Evolutionary conservation across 2,329 filamentous ascomycete species (phyloP).

Genomic region (Penicillium sp.): DNA sequence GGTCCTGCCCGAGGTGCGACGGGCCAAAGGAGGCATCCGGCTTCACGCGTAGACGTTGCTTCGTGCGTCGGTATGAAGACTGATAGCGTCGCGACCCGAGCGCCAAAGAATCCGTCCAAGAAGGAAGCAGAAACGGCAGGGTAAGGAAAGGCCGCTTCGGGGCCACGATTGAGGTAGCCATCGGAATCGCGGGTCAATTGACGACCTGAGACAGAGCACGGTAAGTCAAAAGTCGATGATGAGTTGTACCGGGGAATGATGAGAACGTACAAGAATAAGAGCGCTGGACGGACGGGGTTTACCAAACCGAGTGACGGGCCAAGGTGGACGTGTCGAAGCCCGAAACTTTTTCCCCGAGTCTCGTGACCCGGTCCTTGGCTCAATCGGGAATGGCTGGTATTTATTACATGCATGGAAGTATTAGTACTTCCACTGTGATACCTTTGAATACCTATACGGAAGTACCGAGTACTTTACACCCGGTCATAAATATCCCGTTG

Average conservation of each 20-base stretch:
- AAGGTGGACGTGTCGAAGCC: slow-evolving; percentile 11
- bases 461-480: slow-evolving; percentile 5
- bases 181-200: slow-evolving; percentile 13
- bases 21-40: slow-evolving; percentile 50
- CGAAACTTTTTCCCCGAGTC: slow-evolving; percentile 23
- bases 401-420: slow-evolving; percentile 1
- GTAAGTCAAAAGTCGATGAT: not conserved
- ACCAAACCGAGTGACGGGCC: not conserved
- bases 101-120: slow-evolving; percentile 32
- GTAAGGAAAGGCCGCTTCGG: slow-evolving; percentile 34
- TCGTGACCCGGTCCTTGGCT: slow-evolving; percentile 16
- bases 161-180: slow-evolving; percentile 30
- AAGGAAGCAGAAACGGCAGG: slow-evolving; percentile 40
- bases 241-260: not conserved
- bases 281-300: not conserved
- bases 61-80: slow-evolving; percentile 49
- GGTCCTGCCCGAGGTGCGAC: slow-evolving; percentile 43
- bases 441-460: not conserved
- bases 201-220: not conserved
- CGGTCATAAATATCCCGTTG: slow-evolving; percentile 6
- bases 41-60: slow-evolving; percentile 49
- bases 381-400: slow-evolving; percentile 6
- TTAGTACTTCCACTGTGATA: not conserved
- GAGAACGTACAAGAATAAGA: slow-evolving; percentile 1
- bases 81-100: slow-evolving; percentile 42